Evolutionary conservation across 176 grass and related monocot genomes (phyloP).

Genomic region (Lolium perenne): DNA sequence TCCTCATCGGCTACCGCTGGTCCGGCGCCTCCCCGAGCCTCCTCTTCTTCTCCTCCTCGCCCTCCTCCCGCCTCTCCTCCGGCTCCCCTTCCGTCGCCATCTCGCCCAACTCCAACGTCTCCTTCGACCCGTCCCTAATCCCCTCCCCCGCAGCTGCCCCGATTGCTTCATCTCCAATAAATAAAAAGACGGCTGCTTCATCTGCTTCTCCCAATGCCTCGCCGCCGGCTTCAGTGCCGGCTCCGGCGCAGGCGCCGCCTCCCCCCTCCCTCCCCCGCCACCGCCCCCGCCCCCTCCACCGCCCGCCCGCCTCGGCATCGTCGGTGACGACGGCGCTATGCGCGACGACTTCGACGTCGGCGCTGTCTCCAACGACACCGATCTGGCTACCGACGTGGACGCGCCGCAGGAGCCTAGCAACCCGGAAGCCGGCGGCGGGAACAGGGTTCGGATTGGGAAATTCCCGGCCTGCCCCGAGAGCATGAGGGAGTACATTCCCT

Average conservation of each 20-base stretch:
- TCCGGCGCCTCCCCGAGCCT: conserved; percentile 54
- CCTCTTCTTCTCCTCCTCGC: conserved; percentile 58
- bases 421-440: background rate
- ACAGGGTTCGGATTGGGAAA: conserved; percentile 47
- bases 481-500: conserved; percentile 92
- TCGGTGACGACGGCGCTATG: conserved; percentile 75
- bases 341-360: conserved; percentile 74
- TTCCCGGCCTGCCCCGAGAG: conserved; percentile 65
- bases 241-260: conserved; percentile 6
- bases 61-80: conserved; percentile 17
- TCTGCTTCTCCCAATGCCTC: conserved; percentile 43
- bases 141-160: background rate
- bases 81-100: conserved; percentile 51
- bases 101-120: conserved; percentile 71
- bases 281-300: conserved; percentile 26
- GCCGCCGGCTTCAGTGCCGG: conserved; percentile 24
- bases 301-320: conserved; percentile 60
- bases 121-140: conserved; percentile 62
- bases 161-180: conserved; percentile 15
- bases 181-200: background rate
- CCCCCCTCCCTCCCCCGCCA: conserved; percentile 34
- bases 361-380: conserved; percentile 41
- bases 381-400: conserved; percentile 48
- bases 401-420: conserved; percentile 19
- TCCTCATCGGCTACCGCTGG: conserved; percentile 87